A percentile compares a stretch with the other conserved stretches of the same genome.
These are phyloP conservation scores for Pyrenophora tritici-repentis DNA, from an alignment of 2,329 filamentous ascomycete species.

Conservation along the genomic window DNA sequence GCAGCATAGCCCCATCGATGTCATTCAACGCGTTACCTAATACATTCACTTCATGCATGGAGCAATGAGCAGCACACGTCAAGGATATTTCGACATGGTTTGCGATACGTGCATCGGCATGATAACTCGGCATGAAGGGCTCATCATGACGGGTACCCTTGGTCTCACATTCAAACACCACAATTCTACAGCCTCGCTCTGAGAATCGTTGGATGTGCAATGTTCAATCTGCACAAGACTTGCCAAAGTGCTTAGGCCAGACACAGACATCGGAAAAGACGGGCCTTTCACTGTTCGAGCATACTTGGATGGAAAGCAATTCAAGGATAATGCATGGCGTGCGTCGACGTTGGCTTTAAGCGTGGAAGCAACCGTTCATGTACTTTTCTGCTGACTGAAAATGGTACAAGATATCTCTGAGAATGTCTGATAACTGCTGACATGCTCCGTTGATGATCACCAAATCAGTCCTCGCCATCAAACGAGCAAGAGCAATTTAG, in stretches of 20 bases:
- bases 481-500: constrained; percentile 4
- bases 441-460: background rate
- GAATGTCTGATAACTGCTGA: background rate
- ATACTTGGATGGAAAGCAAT: background rate
- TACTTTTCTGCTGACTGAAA: constrained; percentile 1
- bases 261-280: constrained; percentile 3
- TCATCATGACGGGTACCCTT: background rate
- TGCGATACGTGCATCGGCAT: constrained; percentile 16
- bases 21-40: too few relatives aligned
- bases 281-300: background rate
- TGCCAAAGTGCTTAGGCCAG: background rate
- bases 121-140: constrained; percentile 11
- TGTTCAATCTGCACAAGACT: constrained; percentile 18
- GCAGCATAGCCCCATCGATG: too few relatives aligned
- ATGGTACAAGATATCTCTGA: background rate
- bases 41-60: too few relatives aligned
- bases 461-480: background rate
- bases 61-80: too few relatives aligned
- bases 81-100: constrained; percentile 6
- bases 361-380: background rate
- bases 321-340: background rate
- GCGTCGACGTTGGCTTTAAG: background rate
- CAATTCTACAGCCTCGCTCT: background rate
- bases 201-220: constrained; percentile 4
- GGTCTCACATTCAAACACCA: constrained; percentile 17